Evolutionary conservation across 2,329 filamentous ascomycete species (phyloP), one percentile per base, ranked within the genome.

Genomic region (Penicillium crustosum): DNA sequence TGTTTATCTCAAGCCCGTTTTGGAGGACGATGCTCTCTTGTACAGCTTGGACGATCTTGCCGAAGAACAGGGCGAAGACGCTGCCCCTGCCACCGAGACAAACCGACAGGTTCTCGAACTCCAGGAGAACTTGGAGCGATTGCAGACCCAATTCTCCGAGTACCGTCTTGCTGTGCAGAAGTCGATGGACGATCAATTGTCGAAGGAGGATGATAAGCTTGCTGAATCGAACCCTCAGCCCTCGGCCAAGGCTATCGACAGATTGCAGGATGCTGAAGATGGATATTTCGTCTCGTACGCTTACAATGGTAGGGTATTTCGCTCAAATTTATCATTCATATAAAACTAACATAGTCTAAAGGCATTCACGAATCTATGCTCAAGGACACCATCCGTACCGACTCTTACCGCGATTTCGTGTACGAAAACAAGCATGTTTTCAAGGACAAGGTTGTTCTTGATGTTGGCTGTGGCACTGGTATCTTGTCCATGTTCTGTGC

Each of bases 291-390:
- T 81, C 23, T 86, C 84, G 0, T 89, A 89, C 70, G 82, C 85
- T 15, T 83, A 83, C 70, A 93, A 83, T 84, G 86, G 88, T 89
- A 75, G 61, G 79, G 66, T 38, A 41, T 23, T 21, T 13, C 6
- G 17, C 29, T 8, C 13, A 23, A 1, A 8, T 17, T 17, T 6
- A 23, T 21, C 23, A 35, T 21, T n/a, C 15, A 45, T 25, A 31
- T 27, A 13, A 49, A 44, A 17, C 62, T 66, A 55, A 65, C 29
- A 42, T 33, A 3, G 15, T 36, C 7, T 19, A n/a, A 70, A 89
- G 90, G 91, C 57, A 97, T 97, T 55, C 93, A 97, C 73, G 91
- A 96, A 72, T 92, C 89, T 8, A 97, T 97, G 93, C 83, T 97
- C 61, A 96, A 96, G 73, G 93, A 97, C 70, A 82, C 85, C 0